These are phyloP conservation scores for Glycine soja DNA, from an alignment of 306 rosid genomes.

Conservation along the genomic window DNA sequence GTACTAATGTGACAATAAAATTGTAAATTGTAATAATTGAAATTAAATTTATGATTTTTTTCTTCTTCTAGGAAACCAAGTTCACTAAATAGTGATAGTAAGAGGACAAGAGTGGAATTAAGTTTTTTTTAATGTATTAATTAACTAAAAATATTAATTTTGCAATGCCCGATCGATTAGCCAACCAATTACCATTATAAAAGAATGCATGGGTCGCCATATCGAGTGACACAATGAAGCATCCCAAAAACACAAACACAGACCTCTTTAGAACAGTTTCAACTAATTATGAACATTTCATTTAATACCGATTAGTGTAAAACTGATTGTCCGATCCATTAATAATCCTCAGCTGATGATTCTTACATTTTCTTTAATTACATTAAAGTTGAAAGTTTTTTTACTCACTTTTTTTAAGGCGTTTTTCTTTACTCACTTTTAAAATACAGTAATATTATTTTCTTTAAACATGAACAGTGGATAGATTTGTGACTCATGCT, in stretches of 20 bases:
- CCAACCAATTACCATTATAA: too few species aligned
- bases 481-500: conserved; percentile 1
- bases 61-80: too few species aligned
- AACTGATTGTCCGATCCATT: neutral
- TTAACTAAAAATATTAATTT: too few species aligned
- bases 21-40: too few species aligned
- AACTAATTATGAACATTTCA: neutral
- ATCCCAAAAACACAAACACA: neutral
- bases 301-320: neutral
- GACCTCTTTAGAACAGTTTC: neutral
- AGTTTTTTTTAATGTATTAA: too few species aligned
- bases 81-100: too few species aligned
- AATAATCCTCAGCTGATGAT: neutral
- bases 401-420: neutral
- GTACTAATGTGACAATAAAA: too few species aligned
- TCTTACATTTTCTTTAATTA: neutral
- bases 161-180: too few species aligned
- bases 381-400: neutral
- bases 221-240: neutral
- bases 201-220: neutral
- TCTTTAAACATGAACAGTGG: neutral
- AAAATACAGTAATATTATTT: neutral
- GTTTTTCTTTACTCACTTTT: neutral
- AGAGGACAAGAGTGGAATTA: too few species aligned
- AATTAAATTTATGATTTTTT: too few species aligned